phyloP scores from a whole-genome alignment of 2,329 filamentous ascomycete genomes.

The Colletotrichum salicis region DNA sequence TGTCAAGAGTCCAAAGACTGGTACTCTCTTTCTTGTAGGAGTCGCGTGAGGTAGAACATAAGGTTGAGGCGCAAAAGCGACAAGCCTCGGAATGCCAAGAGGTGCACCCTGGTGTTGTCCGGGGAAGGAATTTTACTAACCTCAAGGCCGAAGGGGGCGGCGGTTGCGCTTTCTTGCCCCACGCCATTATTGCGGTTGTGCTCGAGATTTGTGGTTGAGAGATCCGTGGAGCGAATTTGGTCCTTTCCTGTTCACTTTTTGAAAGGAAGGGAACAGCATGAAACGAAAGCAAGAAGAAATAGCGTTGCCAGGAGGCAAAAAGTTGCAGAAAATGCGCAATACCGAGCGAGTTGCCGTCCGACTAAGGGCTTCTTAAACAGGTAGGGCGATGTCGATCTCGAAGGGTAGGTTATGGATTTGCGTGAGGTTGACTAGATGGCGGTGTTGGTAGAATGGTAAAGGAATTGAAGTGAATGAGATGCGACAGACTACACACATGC shows the following conservation, averaged over 20 bases:
- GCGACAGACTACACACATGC: background rate
- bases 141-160: conserved; percentile 26
- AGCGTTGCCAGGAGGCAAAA: background rate
- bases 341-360: background rate
- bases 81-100: background rate
- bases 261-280: background rate
- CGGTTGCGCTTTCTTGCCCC: conserved; percentile 31
- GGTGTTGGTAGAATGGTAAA: background rate
- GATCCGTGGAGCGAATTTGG: background rate
- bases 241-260: background rate
- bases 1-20: background rate
- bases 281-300: background rate
- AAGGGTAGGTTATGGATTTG: background rate
- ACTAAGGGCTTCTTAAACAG: background rate
- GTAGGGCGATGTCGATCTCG: background rate
- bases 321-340: background rate
- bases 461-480: background rate
- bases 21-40: background rate
- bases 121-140: conserved; percentile 2
- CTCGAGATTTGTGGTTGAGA: background rate
- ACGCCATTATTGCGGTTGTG: conserved; percentile 24
- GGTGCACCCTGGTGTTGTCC: no score
- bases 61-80: background rate
- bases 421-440: background rate
- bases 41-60: background rate